Conservation (phyloP, 1,139 yeast genomes). For the Yamadazyma epiphylla region DNA sequence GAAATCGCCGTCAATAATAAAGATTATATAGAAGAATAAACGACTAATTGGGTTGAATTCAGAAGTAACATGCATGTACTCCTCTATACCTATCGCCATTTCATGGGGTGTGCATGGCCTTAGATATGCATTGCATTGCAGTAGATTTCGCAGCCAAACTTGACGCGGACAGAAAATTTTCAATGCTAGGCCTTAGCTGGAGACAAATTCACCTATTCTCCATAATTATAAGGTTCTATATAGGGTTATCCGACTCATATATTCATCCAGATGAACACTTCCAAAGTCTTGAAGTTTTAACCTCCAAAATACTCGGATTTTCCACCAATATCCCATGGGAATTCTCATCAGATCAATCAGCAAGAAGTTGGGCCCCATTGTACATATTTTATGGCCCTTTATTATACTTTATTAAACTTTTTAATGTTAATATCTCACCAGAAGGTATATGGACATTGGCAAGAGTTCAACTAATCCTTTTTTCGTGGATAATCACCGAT, state of each 20-base stretch:
- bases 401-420: conserved; percentile 25
- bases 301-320: conserved; percentile 46
- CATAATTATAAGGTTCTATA: conserved; percentile 48
- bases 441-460: conserved; percentile 50
- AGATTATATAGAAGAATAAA: conserved; percentile 7
- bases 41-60: too few species aligned
- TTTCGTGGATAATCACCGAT: conserved; percentile 61
- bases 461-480: conserved; percentile 53
- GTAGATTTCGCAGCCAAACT: conserved; percentile 6
- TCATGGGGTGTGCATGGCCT: too few species aligned
- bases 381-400: conserved; percentile 71
- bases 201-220: conserved; percentile 38
- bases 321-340: conserved; percentile 81
- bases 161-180: too few species aligned
- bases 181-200: conserved; percentile 31
- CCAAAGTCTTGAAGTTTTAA: conserved; percentile 76
- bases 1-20: conserved; percentile 6
- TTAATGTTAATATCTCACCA: conserved; percentile 30
- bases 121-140: not conserved
- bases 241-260: conserved; percentile 74
- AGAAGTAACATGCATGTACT: too few species aligned
- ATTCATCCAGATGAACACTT: conserved; percentile 98
- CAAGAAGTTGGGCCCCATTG: conserved; percentile 72
- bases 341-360: conserved; percentile 53
- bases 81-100: not conserved